A percentile compares a stretch with the other conserved stretches of the same genome.
Conservation (phyloP, 257 asterid genomes). For the Solanum gracilifrons region DNA sequence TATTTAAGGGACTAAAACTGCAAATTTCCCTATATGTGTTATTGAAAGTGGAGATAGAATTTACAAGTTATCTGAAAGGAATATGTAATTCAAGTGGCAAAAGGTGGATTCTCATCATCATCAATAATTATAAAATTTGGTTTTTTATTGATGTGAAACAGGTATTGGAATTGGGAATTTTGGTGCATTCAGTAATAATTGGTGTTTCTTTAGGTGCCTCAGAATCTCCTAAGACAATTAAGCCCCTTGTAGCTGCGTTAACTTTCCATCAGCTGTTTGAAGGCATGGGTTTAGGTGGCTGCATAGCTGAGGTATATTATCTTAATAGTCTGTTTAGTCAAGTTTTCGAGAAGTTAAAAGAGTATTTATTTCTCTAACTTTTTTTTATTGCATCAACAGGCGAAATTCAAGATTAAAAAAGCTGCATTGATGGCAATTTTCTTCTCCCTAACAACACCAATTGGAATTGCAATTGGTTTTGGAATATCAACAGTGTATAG, state of each 20-base stretch:
- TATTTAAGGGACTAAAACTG: not conserved
- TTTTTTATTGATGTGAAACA: not conserved
- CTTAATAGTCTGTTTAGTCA: not conserved
- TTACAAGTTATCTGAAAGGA: not conserved
- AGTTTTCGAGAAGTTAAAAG: not conserved
- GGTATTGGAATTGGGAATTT: conserved; percentile 14
- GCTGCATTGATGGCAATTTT: conserved; percentile 1
- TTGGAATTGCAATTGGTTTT: conserved; percentile 8
- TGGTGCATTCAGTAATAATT: conserved; percentile 13
- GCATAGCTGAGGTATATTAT: conserved; percentile 1
- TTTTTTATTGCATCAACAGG: not conserved
- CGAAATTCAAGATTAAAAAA: not conserved
- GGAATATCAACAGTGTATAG: conserved; percentile 5
- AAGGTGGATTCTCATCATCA: not conserved
- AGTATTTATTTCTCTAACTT: not conserved
- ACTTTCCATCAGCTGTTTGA: conserved; percentile 14
- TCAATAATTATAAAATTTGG: not conserved
- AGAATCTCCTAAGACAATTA: not conserved
- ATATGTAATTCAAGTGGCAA: not conserved
- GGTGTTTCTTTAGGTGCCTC: conserved; percentile 16
- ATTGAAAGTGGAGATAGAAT: not conserved
- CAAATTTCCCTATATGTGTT: not conserved
- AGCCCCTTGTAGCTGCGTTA: conserved; percentile 7
- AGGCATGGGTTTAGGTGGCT: conserved; percentile 18
- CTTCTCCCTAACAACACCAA: conserved; percentile 7